These are phyloP conservation scores for Gynostemma pentaphyllum DNA, from an alignment of 306 rosid genomes.

Conservation along the genomic window DNA sequence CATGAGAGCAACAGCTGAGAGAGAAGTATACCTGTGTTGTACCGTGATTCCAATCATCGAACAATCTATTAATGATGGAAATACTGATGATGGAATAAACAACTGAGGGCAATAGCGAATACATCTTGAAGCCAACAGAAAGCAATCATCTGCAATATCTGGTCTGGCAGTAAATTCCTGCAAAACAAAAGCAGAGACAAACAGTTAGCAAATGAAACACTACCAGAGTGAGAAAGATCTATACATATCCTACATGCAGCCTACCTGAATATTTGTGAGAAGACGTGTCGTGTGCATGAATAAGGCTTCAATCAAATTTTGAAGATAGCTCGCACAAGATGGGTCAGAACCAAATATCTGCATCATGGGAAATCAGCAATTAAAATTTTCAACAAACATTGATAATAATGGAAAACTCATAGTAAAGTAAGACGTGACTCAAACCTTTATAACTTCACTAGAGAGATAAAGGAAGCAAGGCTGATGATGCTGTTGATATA, in stretches of 20 bases:
- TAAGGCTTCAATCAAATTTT: constrained; percentile 80
- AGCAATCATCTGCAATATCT: constrained; percentile 98
- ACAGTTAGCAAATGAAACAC: constrained; percentile 5
- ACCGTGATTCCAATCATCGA: constrained; percentile 90
- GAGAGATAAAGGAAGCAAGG: constrained; percentile 98
- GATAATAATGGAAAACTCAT: not conserved
- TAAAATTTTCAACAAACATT: constrained; percentile 11
- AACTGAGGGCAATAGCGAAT: constrained; percentile 97
- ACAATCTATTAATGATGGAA: constrained; percentile 89
- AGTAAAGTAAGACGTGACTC: not conserved
- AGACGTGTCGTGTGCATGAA: constrained; percentile 73
- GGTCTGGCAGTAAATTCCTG: constrained; percentile 99
- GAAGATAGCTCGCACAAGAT: constrained; percentile 82
- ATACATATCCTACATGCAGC: not conserved
- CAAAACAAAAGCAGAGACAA: constrained; percentile 14
- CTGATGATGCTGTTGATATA: constrained; percentile 86
- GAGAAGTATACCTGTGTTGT: constrained; percentile 67
- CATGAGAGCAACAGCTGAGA: constrained; percentile 3
- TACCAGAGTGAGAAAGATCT: constrained; percentile 12
- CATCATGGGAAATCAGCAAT: constrained; percentile 25
- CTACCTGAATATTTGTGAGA: constrained; percentile 84
- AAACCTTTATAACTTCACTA: constrained; percentile 96
- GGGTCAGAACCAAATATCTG: constrained; percentile 99
- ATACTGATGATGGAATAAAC: constrained; percentile 80
- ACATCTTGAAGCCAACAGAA: constrained; percentile 95